phyloP scores from a whole-genome alignment of 73 alveolate species.

The Paramecium sexaurelia region DNA sequence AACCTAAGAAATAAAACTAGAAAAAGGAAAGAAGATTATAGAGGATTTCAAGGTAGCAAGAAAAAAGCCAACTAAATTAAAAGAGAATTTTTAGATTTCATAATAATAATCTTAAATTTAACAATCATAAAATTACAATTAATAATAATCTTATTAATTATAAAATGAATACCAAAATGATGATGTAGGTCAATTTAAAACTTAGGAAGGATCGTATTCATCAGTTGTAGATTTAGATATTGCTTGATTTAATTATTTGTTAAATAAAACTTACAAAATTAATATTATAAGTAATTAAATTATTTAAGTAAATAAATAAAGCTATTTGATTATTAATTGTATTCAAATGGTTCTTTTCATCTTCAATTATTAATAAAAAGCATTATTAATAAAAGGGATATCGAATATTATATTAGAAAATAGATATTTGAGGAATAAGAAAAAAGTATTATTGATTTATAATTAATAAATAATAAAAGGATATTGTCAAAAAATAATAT shows the following conservation, averaged over 20 bases:
- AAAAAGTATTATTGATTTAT: no score
- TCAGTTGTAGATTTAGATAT: neutral
- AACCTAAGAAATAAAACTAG: neutral
- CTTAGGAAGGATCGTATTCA: neutral
- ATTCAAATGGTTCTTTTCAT: no score
- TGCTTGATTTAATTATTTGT: neutral
- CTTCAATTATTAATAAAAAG: no score
- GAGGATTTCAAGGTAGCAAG: neutral
- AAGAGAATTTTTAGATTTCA: neutral
- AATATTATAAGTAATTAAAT: no score
- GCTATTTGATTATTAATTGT: no score
- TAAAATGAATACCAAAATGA: neutral
- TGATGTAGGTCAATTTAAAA: neutral
- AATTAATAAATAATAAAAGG: neutral
- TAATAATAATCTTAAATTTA: neutral
- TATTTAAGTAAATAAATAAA: no score
- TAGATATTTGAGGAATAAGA: no score
- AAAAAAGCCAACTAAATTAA: neutral
- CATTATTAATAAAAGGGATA: no score
- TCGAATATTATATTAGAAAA: no score
- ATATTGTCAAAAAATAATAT: neutral
- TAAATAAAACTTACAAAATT: neutral
- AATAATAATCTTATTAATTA: neutral
- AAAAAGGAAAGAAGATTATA: conserved; percentile 2
- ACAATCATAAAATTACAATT: neutral